Evolutionary conservation across 2,329 filamentous ascomycete genomes (phyloP), one percentile per base, ranked within the genome.

Genomic region (Sarocladiaceae sp.): DNA sequence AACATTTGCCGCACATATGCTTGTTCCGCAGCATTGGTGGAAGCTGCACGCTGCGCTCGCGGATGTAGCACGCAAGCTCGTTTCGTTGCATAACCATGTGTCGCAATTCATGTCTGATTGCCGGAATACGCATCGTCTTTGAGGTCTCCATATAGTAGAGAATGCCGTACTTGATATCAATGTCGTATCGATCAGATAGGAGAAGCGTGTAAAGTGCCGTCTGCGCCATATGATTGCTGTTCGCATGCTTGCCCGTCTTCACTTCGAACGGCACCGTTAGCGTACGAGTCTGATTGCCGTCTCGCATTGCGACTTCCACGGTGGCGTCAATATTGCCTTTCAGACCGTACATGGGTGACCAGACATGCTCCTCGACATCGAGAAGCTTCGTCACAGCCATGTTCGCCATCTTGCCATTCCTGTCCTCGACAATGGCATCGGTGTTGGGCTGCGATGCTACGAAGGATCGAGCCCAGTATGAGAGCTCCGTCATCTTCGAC

Each of bases 251-350:
- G 24, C 93, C 93, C 0, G 93, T 97, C 65, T 98, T 98, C 55
- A 98, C 78, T 60, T 98, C 93, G 51, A 98, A 88, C 0, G 93
- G 93, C 3, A 95, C 87, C 0, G 90, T 90, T 50, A 97, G 69
- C 4, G 78, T 86, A 48, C 79, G 79, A 37, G 70, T 65, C 23
- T 77, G 72, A n/a, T 75, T 68, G 20, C 80, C 78, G 46, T 95
- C 85, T 45, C 78, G 71, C 71, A 96, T 85, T 1, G 78, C 80
- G 13, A 93, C 85, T 66, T 98, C 88, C 1, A 98, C 86, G 0
- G 93, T 97, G 21, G 93, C 93, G 65, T 98, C 93, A 48, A 98
- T 93, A 55, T 97, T 98, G 23, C 93, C 93, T 62, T 98, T 98
- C 13, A 98, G 72, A 0, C 93, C 93, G 59, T 95, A 98, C 80